Conservation (phyloP, 2,329 filamentous ascomycete species). For the Apiospora aurea region DNA sequence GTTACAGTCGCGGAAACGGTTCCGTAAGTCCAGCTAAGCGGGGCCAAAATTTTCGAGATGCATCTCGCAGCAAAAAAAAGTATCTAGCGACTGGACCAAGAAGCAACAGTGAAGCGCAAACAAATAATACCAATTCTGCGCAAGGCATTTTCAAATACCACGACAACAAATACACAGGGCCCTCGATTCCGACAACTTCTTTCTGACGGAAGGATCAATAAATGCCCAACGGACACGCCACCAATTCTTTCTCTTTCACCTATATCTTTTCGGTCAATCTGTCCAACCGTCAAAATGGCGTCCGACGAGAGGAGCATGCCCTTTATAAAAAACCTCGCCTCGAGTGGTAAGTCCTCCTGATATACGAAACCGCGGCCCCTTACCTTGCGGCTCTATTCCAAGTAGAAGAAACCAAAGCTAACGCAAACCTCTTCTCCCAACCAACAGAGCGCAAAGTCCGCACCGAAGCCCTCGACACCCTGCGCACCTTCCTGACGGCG, state of each 20-base stretch:
- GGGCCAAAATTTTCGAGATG: slow-evolving; percentile 18
- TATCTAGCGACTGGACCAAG: neutral
- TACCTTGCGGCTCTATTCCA: neutral
- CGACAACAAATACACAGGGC: neutral
- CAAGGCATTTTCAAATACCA: neutral
- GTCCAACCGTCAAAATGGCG: slow-evolving; percentile 34
- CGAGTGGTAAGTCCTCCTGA: slow-evolving; percentile 69
- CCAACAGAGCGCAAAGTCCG: slow-evolving; percentile 76
- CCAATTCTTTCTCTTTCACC: too few relatives aligned
- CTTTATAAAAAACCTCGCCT: slow-evolving; percentile 84
- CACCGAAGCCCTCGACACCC: slow-evolving; percentile 77
- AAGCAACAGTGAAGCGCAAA: neutral
- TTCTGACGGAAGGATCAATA: neutral
- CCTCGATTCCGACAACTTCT: neutral
- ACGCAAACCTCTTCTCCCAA: neutral
- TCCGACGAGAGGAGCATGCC: slow-evolving; percentile 63
- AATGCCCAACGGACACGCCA: neutral
- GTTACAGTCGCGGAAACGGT: slow-evolving; percentile 13
- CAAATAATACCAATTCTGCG: neutral
- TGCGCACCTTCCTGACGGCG: slow-evolving; percentile 78
- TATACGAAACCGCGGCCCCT: neutral
- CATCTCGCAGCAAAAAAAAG: slow-evolving; percentile 5
- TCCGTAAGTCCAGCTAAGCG: slow-evolving; percentile 14
- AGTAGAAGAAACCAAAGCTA: slow-evolving; percentile 2
- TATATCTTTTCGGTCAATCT: neutral